A percentile compares a stretch with the other conserved stretches of the same genome.
phyloP scores from a whole-genome alignment of 2,329 filamentous ascomycete species.

The Botrytis medusae region DNA sequence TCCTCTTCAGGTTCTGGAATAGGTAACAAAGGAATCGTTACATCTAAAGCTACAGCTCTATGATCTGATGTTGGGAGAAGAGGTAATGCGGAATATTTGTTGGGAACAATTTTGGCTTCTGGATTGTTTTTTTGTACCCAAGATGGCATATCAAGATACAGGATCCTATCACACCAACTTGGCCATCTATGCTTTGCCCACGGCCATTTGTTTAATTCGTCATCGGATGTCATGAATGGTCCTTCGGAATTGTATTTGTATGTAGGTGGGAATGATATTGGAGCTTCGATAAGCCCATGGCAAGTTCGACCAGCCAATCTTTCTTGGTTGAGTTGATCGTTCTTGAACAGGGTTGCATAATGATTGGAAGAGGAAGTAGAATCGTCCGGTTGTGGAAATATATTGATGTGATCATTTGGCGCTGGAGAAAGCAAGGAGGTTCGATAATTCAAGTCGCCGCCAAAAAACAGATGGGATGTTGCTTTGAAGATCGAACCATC shows the following conservation, averaged over 20 bases:
- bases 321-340: conserved; percentile 80
- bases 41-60: conserved; percentile 73
- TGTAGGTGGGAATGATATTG: conserved; percentile 80
- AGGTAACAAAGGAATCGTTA: conserved; percentile 59
- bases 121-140: conserved; percentile 46
- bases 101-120: conserved; percentile 52
- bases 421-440: conserved; percentile 68
- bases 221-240: conserved; percentile 43
- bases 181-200: conserved; percentile 86
- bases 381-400: conserved; percentile 63
- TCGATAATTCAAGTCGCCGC: conserved; percentile 93
- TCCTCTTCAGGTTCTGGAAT: conserved; percentile 41
- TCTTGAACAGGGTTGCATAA: conserved; percentile 64
- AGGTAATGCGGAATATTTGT: conserved; percentile 72
- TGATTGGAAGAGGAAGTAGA: conserved; percentile 55
- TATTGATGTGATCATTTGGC: conserved; percentile 50
- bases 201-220: conserved; percentile 55
- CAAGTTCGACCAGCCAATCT: conserved; percentile 66
- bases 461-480: conserved; percentile 76
- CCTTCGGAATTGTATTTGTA: conserved; percentile 75
- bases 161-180: conserved; percentile 88
- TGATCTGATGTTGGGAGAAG: conserved; percentile 85
- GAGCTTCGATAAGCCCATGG: conserved; percentile 74
- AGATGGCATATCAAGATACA: conserved; percentile 66
- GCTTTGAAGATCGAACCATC: conserved; percentile 69